Base-by-base conservation (phyloP, 148 eudicot species). In the Diospyros lotus region DNA sequence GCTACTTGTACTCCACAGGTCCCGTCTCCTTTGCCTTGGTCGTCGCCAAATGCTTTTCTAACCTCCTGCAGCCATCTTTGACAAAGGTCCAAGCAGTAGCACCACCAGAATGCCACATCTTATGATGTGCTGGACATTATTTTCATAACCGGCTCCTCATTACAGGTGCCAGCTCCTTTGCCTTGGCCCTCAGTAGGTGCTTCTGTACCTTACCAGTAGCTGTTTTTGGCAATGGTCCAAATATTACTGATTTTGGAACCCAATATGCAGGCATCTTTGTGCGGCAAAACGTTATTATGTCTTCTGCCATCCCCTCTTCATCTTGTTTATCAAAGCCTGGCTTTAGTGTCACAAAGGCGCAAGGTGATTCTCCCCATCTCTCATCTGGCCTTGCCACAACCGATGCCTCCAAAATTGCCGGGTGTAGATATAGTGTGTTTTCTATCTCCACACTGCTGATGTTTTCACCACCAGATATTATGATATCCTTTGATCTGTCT, bases 151-250 rank as follows among this genome's bases (percentile, higher is more conserved):
- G 84, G 71, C 98, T 94, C 74, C 39, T 75, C 82, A 80, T 88
- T 76, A 90, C 78, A 17, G 97, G 90, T 76, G 97, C 98, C 93
- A 94, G 78, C 83, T 94, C 93, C 80, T 90, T 94, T 0, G 89
- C 97, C 84, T 85, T 94, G 1, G 90, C 75, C 84, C 98, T 90
- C 76, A 94, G 78, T 66, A 91, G 11, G 76, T 94, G 92, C 72
- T 94, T 94, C 82, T 94, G 98, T 69, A 94, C 89, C 83, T 94
- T 94, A 67, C 98, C 98, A 0, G 98, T 94, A 6, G 98, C 97
- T 0, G 97, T 94, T 80, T 94, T 94, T 1, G 98, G 98, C 87
- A 94, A 79, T 3, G 89, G 87, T 3, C 96, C 93, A 48, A 94
- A 94, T 4, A 94, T 75, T 5, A 92, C 89, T 0, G 98, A 94